phyloP scores from a whole-genome alignment of 2,329 filamentous ascomycete genomes.

The Chrysoporthe deuterocubensis region DNA sequence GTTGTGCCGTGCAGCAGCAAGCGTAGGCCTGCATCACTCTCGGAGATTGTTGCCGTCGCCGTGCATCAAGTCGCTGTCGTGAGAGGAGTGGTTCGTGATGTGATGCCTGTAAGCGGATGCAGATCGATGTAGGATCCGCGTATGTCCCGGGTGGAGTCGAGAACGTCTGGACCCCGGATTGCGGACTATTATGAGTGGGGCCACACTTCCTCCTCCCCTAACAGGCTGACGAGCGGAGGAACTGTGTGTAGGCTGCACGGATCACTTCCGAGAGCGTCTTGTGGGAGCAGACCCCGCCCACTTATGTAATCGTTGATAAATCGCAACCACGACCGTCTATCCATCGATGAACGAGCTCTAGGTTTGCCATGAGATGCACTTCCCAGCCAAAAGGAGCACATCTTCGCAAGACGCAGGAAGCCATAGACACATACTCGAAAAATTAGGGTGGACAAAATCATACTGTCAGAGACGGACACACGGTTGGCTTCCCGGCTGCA shows the following conservation, averaged over 20 bases:
- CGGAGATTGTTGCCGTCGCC: slow-evolving; percentile 11
- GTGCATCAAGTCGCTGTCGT: slow-evolving; percentile 9
- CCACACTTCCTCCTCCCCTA: not conserved
- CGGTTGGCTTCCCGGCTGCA: not conserved
- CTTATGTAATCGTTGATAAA: not conserved
- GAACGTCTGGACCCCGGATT: slow-evolving; percentile 2
- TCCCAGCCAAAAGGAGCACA: not conserved
- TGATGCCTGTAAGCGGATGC: slow-evolving; percentile 12
- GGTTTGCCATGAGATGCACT: not conserved
- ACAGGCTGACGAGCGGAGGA: not conserved
- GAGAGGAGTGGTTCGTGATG: slow-evolving; percentile 4
- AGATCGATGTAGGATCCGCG: slow-evolving; percentile 8
- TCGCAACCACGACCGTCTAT: not conserved
- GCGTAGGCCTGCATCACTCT: not conserved
- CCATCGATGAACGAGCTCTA: not conserved
- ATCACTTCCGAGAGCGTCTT: no score
- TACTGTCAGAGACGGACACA: not conserved
- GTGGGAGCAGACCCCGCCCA: not conserved
- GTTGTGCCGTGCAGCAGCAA: not conserved
- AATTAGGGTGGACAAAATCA: not conserved
- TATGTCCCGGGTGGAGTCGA: slow-evolving; percentile 4
- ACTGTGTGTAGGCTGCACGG: not conserved
- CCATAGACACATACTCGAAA: not conserved
- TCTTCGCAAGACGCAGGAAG: not conserved
- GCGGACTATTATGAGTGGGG: not conserved